A percentile compares a stretch with the other conserved stretches of the same genome.
These are phyloP conservation scores for Sporothrix phasma DNA, from an alignment of 2,329 filamentous ascomycete species.

Conservation along the genomic window DNA sequence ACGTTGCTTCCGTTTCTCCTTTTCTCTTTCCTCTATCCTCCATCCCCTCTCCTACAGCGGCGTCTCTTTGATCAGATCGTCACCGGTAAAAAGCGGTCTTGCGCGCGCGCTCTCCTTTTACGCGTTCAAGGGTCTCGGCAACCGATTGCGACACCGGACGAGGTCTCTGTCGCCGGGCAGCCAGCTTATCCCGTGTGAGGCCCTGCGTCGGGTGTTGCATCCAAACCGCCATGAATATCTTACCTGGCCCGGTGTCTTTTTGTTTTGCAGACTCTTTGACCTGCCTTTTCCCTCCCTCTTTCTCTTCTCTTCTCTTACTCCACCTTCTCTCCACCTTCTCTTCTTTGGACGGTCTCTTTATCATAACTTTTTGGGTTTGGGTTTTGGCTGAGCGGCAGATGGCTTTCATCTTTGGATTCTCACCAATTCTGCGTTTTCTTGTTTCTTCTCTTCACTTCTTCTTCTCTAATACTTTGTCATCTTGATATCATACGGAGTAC, in stretches of 20 bases:
- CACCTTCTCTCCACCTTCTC: no score
- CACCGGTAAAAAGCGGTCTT: neutral
- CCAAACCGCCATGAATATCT: neutral
- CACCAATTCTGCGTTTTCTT: neutral
- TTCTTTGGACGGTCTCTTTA: neutral
- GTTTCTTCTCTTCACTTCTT: neutral
- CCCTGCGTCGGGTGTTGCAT: neutral
- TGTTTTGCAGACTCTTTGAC: neutral
- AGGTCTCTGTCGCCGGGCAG: neutral
- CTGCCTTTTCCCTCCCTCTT: neutral
- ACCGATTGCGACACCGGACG: neutral
- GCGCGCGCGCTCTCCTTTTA: neutral
- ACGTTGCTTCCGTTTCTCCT: neutral
- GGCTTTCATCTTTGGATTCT: neutral
- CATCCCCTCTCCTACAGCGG: neutral
- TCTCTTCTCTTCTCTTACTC: no score
- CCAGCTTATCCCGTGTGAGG: neutral
- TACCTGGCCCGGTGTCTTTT: neutral
- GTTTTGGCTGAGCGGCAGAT: neutral
- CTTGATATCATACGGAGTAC: slow-evolving; percentile 4
- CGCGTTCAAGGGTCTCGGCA: neutral
- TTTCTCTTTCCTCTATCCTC: no score
- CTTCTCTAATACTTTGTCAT: neutral
- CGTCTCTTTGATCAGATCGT: neutral
- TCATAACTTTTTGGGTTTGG: neutral